Evolutionary conservation across 805 yeast genomes (phyloP), one percentile per base, ranked within the genome.

Genomic region (Saturnispora dispora): DNA sequence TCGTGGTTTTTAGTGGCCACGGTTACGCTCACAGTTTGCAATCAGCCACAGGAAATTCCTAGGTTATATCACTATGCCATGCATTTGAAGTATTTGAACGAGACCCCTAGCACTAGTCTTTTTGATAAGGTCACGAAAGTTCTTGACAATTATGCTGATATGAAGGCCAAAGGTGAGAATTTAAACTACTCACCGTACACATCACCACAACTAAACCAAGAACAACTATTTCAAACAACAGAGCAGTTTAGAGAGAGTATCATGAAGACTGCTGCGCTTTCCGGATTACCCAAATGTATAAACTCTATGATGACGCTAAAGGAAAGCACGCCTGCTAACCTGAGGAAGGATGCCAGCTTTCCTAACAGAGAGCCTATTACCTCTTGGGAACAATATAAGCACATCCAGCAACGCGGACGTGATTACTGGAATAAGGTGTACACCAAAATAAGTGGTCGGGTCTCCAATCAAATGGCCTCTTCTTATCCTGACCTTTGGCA

Each of bases 401-500:
- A 43, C 5, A 62, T 59, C 15, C 60, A 59, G 37, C 49, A 55
- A 5, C 64, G 83, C 23, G 97, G 96, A 1, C 59, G 71, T 1
- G 70, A 72, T 15, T 82, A 85, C 63, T 90, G 95, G 88, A 77
- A 79, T 54, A 69, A 73, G 7, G 80, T 88, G 1, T 90, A 90
- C 63, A 82, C 82, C 48, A 89, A 88, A 62, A 80, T 90, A 17
- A 77, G 88, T 36, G 64, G 67, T 17, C 71, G 95, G 25, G 86
- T 90, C 27, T 74, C 73, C 37, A 73, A 72, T 45, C 93, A 88
- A 60, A 71, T 90, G 77, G 65, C 71, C 50, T 69, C 77, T 0
- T 85, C 96, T 15, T 88, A 88, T 64, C 96, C 96, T 0, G 96
- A 90, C 63, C 72, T 90, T 53, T 86, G 91, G 83, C 73, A 77